Percentiles rank a stretch among this genome's conserved stretches.
Evolutionary conservation across 139 green algal species (phyloP).

Genomic region (Chlamydomonas incerta): DNA sequence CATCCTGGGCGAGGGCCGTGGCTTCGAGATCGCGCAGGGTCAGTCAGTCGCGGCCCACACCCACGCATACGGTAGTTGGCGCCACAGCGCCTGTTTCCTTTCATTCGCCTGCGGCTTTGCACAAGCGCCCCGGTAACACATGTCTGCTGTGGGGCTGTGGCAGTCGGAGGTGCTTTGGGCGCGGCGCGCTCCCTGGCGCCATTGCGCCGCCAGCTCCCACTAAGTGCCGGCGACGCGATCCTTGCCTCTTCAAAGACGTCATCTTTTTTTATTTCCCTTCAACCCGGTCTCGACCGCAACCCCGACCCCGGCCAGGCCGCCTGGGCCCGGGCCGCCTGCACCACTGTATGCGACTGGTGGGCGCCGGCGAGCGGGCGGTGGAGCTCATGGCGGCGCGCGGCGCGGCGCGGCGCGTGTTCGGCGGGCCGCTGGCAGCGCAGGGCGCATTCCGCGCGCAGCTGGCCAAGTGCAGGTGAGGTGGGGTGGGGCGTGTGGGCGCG

Average conservation of each 20-base stretch:
- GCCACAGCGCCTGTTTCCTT: no score
- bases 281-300: neutral
- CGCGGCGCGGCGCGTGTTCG: constrained; percentile 75
- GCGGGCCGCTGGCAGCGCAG: constrained; percentile 72
- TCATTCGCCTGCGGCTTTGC: no score
- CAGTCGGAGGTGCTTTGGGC: no score
- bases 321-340: constrained; percentile 97
- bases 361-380: constrained; percentile 87
- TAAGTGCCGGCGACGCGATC: no score
- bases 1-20: constrained; percentile 84
- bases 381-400: constrained; percentile 72
- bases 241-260: no score
- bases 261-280: no score
- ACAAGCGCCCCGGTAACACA: no score
- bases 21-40: constrained; percentile 95
- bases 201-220: no score
- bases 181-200: no score
- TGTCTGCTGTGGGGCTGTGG: no score
- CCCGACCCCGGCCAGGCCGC: constrained; percentile 84
- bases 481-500: neutral
- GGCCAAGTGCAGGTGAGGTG: constrained; percentile 54
- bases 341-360: constrained; percentile 98
- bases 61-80: no score
- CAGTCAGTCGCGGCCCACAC: no score
- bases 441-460: constrained; percentile 72